Evolutionary conservation across 345 rosid genomes (phyloP).

Genomic region (Moricandia moricandioides): DNA sequence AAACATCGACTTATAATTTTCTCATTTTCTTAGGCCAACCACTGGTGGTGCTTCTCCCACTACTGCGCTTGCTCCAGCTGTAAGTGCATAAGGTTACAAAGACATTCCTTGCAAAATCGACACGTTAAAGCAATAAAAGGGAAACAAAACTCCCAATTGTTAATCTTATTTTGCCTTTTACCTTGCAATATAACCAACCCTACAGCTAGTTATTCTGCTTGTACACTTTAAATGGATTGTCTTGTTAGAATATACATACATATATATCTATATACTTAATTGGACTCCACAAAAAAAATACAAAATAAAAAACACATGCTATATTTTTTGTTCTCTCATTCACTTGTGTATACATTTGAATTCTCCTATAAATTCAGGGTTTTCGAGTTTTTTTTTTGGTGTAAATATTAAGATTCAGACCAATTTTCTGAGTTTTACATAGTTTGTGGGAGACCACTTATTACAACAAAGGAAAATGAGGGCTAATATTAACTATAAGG

Average conservation of each 20-base stretch:
- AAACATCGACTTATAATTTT: slow-evolving; percentile 3
- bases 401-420: no score
- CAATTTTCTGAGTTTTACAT: no score
- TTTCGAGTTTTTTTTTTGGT: no score
- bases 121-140: background rate
- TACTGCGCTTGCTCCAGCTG: slow-evolving; percentile 32
- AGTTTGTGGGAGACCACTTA: no score
- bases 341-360: no score
- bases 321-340: no score
- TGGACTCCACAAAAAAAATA: background rate
- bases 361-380: no score
- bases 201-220: background rate
- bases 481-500: no score
- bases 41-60: slow-evolving; percentile 58
- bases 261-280: background rate
- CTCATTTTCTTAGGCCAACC: slow-evolving; percentile 49
- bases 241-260: background rate
- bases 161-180: background rate
- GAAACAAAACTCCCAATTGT: slow-evolving; percentile 3
- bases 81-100: slow-evolving; percentile 14
- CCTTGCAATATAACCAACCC: slow-evolving; percentile 5
- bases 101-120: background rate
- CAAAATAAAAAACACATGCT: no score
- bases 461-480: no score
- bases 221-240: background rate